Evolutionary conservation across 139 green algal species (phyloP).

Genomic region (Mesotaenium endlicherianum): DNA sequence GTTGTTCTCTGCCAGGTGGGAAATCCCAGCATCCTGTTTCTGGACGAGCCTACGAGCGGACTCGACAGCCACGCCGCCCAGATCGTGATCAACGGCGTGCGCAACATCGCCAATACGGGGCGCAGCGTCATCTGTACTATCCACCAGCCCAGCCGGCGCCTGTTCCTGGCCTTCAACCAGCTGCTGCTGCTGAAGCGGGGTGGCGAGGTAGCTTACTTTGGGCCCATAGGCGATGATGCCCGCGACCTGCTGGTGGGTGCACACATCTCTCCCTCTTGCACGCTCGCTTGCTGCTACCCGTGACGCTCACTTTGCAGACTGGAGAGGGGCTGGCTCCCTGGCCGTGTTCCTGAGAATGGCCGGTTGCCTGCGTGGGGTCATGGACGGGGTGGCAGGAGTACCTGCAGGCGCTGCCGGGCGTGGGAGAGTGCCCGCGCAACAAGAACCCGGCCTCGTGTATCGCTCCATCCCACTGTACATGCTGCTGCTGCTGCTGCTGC

Average conservation of each 20-base stretch:
- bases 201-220: conserved; percentile 79
- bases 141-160: conserved; percentile 72
- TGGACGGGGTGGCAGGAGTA: too few species aligned
- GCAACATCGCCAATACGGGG: conserved; percentile 73
- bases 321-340: too few species aligned
- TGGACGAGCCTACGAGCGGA: conserved; percentile 67
- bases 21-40: conserved; percentile 47
- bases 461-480: too few species aligned
- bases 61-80: conserved; percentile 82
- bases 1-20: too few species aligned
- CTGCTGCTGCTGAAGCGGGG: conserved; percentile 77
- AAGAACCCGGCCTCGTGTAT: conserved; percentile 30
- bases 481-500: not conserved
- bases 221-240: conserved; percentile 67
- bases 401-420: conserved; percentile 17
- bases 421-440: conserved; percentile 26
- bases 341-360: too few species aligned
- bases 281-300: not conserved
- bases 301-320: not conserved
- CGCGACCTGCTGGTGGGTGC: conserved; percentile 50
- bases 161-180: conserved; percentile 55
- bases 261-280: not conserved
- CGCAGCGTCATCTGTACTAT: conserved; percentile 89
- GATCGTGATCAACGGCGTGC: conserved; percentile 81
- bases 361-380: too few species aligned